A percentile compares a stretch with the other conserved stretches of the same genome.
phyloP scores from a whole-genome alignment of 768 basidiomycete genomes.

The Chalciporus chontae region DNA sequence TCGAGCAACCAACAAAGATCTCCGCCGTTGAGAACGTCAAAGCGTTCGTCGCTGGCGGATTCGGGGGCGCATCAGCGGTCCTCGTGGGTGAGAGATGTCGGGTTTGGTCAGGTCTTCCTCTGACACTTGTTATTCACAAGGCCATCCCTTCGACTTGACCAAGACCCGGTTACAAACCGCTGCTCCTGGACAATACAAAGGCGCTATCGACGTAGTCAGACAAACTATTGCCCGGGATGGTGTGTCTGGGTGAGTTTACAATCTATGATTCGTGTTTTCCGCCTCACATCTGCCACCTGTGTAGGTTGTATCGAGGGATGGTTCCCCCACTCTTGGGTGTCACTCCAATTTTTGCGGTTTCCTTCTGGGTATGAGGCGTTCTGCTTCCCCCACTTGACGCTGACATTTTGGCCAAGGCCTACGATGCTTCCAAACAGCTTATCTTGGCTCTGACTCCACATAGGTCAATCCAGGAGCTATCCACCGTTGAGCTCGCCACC shows the following conservation, averaged over 20 bases:
- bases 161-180: conserved; percentile 97
- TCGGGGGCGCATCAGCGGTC: conserved; percentile 84
- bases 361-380: conserved; percentile 78
- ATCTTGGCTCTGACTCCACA: conserved; percentile 79
- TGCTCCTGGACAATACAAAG: conserved; percentile 79
- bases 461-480: conserved; percentile 58
- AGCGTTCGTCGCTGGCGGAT: conserved; percentile 91
- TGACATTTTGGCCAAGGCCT: conserved; percentile 54
- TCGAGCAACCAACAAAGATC: conserved; percentile 19
- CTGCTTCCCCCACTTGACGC: conserved; percentile 4
- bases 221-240: conserved; percentile 92
- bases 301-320: conserved; percentile 86
- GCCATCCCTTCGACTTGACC: conserved; percentile 97
- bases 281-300: conserved; percentile 3
- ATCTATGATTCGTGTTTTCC: neutral
- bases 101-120: neutral
- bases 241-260: conserved; percentile 63
- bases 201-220: conserved; percentile 90
- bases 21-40: conserved; percentile 51
- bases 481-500: conserved; percentile 75
- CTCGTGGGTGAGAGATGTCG: conserved; percentile 67
- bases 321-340: conserved; percentile 92
- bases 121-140: conserved; percentile 37
- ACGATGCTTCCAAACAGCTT: conserved; percentile 87
- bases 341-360: conserved; percentile 96